Conservation (phyloP, 257 asterid genomes). For the Knoxia roxburghii region DNA sequence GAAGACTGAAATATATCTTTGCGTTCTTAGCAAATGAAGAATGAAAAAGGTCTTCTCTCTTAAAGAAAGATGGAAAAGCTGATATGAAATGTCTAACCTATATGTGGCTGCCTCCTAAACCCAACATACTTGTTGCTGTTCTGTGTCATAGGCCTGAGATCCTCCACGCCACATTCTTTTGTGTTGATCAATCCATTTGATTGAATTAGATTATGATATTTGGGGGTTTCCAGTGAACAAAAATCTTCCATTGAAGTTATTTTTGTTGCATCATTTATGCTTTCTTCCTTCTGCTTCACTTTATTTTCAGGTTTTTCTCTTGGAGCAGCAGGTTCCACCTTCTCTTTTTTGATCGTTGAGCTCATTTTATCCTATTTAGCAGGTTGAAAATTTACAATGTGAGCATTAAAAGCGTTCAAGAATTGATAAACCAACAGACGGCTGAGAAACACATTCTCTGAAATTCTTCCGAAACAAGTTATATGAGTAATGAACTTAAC, state of each 20-base stretch:
- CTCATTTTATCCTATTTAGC: constrained; percentile 35
- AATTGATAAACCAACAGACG: too few species aligned
- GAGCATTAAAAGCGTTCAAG: constrained; percentile 2
- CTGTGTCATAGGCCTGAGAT: constrained; percentile 23
- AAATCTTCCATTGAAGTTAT: constrained; percentile 31
- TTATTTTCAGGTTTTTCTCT: constrained; percentile 29
- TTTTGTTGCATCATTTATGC: constrained; percentile 19
- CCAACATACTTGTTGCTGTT: constrained; percentile 22
- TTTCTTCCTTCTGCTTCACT: constrained; percentile 26
- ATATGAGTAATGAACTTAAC: background rate
- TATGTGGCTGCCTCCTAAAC: constrained; percentile 19
- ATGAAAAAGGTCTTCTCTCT: background rate
- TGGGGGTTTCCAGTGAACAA: constrained; percentile 18
- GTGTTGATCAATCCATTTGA: constrained; percentile 22
- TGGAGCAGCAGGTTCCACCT: constrained; percentile 34
- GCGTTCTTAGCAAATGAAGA: background rate
- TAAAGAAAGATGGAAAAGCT: constrained; percentile 1
- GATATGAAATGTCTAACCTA: constrained; percentile 36
- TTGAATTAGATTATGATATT: constrained; percentile 13
- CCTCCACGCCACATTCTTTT: constrained; percentile 23
- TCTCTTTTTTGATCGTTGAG: constrained; percentile 38
- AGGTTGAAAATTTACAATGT: constrained; percentile 25
- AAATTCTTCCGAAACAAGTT: background rate
- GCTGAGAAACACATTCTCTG: background rate
- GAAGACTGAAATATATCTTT: background rate